Evolutionary conservation across 495 filamentous ascomycete species (phyloP).

Genomic region (Clohesyomyces aquaticus): DNA sequence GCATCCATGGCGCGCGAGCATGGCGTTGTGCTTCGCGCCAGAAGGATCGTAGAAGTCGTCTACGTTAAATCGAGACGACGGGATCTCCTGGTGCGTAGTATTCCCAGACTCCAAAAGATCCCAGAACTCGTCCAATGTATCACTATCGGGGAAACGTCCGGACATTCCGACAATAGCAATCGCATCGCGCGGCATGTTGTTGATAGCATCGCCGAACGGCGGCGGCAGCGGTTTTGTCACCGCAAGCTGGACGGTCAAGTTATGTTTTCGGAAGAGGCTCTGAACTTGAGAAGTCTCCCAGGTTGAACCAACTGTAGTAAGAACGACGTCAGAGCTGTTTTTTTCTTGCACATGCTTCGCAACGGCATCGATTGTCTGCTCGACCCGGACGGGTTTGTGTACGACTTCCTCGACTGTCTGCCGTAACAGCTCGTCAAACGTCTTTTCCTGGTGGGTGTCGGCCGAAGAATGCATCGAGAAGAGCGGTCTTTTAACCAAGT

Average conservation of each 20-base stretch:
- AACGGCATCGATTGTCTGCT: constrained; percentile 13
- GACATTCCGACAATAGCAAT: constrained; percentile 42
- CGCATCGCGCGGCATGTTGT: neutral
- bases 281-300: constrained; percentile 19
- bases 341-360: constrained; percentile 11
- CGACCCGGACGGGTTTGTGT: constrained; percentile 19
- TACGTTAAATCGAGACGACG: constrained; percentile 31
- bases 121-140: constrained; percentile 36
- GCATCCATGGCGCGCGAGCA: constrained; percentile 26
- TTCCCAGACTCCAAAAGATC: constrained; percentile 25
- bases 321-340: constrained; percentile 21
- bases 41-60: constrained; percentile 29
- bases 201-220: constrained; percentile 25
- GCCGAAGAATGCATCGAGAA: constrained; percentile 16
- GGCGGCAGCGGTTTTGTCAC: constrained; percentile 1
- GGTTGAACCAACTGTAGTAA: constrained; percentile 29
- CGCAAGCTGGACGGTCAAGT: constrained; percentile 1
- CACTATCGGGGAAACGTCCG: constrained; percentile 40
- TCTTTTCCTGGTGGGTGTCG: constrained; percentile 1
- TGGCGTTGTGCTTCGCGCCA: constrained; percentile 31
- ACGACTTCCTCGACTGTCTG: constrained; percentile 10
- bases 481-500: constrained; percentile 14
- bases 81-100: constrained; percentile 28
- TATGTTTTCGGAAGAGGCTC: constrained; percentile 26
- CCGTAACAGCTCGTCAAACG: constrained; percentile 17